Base-by-base conservation (phyloP, 768 basidiomycete species). In the Lactarius pseudohatsudake region DNA sequence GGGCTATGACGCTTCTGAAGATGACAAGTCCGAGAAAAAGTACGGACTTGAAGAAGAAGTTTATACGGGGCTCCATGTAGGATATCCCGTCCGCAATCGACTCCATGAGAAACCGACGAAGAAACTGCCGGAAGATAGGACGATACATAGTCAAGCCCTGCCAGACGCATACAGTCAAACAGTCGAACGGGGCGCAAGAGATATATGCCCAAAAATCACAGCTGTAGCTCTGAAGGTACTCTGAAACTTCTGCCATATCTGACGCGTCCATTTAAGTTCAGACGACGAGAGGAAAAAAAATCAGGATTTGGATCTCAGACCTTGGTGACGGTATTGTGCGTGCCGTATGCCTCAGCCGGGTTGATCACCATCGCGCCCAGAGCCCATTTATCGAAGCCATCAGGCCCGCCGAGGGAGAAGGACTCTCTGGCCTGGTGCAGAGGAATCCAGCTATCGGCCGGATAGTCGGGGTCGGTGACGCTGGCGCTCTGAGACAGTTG, bases 211-310 rank as follows among this genome's bases (percentile, higher is more conserved):
- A 22, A 38, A 40, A 76, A 79, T 61, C 73, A 88, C 88, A 18
- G 72, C 69, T 26, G 84, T 79, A 0, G 85, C 80, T 0, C 58
- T 34, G 69, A 86, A 86, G 0, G 83, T 86, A 72, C 78, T 84
- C 18, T 72, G 70, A 72, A 93, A 92, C 68, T 90, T 90, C 54
- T 84, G 74, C 91, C 91, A 92, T 57, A 92, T 92, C 90, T 91
- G 65, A 41, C 16, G 41, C 10, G 4, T 36, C 28, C 47, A 15
- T 22, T 0, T 57, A 53, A 58, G 20, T 38, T 56, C 40, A 22
- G 30, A 7, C 47, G 16, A 58, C 50, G 16, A 6, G 28, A 40
- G 7, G 13, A 26, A 26, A 26, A 26, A 26, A 43, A 36, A 36
- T 50, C 47, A 26, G 71, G 11, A 11, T 18, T 28, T 16, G 10